A percentile compares a stretch with the other conserved stretches of the same genome.
These are phyloP conservation scores for Chimonanthus praecox DNA, from an alignment of 164 flowering plant genomes.

Conservation along the genomic window DNA sequence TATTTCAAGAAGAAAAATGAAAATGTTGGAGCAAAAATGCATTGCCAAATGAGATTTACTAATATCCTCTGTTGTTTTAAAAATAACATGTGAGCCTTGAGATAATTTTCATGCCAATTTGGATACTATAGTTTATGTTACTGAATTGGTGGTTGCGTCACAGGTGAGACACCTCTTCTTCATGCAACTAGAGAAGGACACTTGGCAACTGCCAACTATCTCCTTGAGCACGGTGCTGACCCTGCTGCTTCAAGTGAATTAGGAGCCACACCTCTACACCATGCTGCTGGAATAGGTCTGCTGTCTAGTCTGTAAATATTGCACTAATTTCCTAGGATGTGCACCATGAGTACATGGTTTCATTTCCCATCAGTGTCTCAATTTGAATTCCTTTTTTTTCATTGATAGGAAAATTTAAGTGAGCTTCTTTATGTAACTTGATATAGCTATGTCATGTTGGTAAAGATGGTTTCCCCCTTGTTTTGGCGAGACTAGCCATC, in stretches of 20 bases:
- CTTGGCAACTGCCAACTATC: slow-evolving; percentile 57
- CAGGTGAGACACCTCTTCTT: slow-evolving; percentile 91
- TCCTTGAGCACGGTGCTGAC: slow-evolving; percentile 76
- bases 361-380: not conserved
- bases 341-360: not conserved
- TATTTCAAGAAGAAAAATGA: too few species aligned
- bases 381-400: too few species aligned
- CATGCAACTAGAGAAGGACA: slow-evolving; percentile 94
- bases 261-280: slow-evolving; percentile 92
- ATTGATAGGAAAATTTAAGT: too few species aligned
- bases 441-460: not conserved
- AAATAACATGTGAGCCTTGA: not conserved
- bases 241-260: slow-evolving; percentile 62
- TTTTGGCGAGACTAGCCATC: too few species aligned
- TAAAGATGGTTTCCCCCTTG: not conserved
- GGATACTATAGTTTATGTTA: not conserved
- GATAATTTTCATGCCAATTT: not conserved
- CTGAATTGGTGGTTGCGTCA: slow-evolving; percentile 11
- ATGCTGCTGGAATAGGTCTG: slow-evolving; percentile 83
- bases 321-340: not conserved
- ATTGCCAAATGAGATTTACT: not conserved
- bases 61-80: not conserved
- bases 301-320: not conserved
- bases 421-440: not conserved
- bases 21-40: too few species aligned